Base-by-base conservation (phyloP, 257 asterid species). In the Salvia splendens region DNA sequence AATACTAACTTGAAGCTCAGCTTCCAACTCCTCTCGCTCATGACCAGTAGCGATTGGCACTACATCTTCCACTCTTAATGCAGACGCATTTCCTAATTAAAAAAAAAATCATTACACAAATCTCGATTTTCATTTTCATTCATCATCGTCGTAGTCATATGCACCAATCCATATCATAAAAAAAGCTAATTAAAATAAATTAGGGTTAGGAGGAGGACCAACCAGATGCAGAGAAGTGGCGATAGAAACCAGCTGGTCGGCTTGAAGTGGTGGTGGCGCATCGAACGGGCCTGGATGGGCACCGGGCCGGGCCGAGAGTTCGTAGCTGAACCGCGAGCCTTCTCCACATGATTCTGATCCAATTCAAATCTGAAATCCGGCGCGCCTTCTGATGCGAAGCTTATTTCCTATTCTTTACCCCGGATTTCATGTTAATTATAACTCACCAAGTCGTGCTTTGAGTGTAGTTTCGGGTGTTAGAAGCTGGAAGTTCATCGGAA, bases 41-140 rank as follows among this genome's bases (percentile, higher is more conserved):
- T 85, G 88, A 3, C 91, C 91, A 71, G 88, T 85, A 57, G 85
- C 88, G 60, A 85, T 81, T 28, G 91, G 85, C 78, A 83, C 79
- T 33, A 83, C 70, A 65, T 85, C 85, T 71, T 83, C 86, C 15
- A 73, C 83, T 64, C 78, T 78, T 56, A 76, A 71, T 4, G 77
- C 56, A 65, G 74, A 63, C 72, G 77, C 73, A 81, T 52, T 77
- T 59, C 64, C 86, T 49, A 71, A 71, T 51, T 49, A 51, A 17
- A 7, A 16, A 51, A 0, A 12, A 46, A 12, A n/a, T 16, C 20
- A 33, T 15, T 8, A 58, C 55, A 28, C 12, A 8, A 65, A 70
- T 28, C 3, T 11, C 35, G 8, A 8, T 56, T 49, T n/a, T 16
- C 14, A 43, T 24, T 16, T 49, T 24, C 67, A 69, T 48, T 58